phyloP scores from a whole-genome alignment of 2,329 filamentous ascomycete genomes.

The Helminthosporium solani region DNA sequence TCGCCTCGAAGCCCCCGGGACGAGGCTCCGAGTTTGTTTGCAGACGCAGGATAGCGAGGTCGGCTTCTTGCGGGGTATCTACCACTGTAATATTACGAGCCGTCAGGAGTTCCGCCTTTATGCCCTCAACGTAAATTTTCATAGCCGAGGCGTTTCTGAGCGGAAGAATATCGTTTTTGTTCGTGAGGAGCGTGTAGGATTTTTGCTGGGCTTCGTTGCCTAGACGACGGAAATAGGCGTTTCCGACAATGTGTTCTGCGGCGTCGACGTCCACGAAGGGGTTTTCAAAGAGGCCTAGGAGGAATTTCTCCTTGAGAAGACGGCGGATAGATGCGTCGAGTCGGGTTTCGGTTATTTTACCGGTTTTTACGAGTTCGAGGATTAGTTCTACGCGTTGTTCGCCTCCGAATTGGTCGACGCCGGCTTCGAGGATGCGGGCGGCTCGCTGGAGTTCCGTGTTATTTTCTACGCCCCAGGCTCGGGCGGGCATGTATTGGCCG shows the following conservation, averaged over 20 bases:
- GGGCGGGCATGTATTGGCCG: constrained; percentile 50
- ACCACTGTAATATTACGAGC: constrained; percentile 38
- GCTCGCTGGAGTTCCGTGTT: constrained; percentile 47
- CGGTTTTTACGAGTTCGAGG: constrained; percentile 48
- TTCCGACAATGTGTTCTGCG: constrained; percentile 47
- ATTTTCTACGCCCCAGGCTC: constrained; percentile 54
- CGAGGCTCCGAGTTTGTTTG: constrained; percentile 45
- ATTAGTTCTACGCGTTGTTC: constrained; percentile 53
- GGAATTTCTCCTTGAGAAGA: constrained; percentile 53
- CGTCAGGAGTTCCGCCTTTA: constrained; percentile 36
- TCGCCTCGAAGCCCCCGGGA: constrained; percentile 45
- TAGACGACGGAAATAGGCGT: constrained; percentile 44
- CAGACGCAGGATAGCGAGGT: constrained; percentile 46
- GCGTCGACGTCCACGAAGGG: constrained; percentile 52
- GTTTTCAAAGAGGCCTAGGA: constrained; percentile 54
- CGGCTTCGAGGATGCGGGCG: constrained; percentile 51
- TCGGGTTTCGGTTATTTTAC: constrained; percentile 46
- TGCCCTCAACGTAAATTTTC: constrained; percentile 41
- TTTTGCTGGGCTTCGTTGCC: constrained; percentile 43
- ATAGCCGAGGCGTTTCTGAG: constrained; percentile 17
- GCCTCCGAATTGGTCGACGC: constrained; percentile 56
- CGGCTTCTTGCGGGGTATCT: constrained; percentile 40
- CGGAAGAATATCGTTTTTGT: constrained; percentile 35
- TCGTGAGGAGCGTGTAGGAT: constrained; percentile 41
- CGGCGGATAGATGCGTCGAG: constrained; percentile 51